Evolutionary conservation across 331 rosid species (phyloP).

Genomic region (Acacia concinna): DNA sequence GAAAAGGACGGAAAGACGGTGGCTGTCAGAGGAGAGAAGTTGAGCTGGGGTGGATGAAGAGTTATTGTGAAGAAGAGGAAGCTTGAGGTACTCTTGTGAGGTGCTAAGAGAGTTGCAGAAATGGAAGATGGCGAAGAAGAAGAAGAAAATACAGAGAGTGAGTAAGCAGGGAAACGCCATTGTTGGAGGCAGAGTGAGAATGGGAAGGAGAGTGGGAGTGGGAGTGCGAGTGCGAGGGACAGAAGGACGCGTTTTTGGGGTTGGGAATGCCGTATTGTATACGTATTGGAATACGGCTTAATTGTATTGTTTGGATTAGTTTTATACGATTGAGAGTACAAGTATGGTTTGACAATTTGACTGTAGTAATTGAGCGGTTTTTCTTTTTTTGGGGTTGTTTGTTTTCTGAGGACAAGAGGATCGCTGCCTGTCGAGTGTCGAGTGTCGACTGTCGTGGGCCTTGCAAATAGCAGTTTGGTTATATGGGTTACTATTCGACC

Average conservation of each 20-base stretch:
- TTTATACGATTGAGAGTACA: neutral
- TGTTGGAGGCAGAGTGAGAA: neutral
- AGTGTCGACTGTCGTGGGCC: no score
- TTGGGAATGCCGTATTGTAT: neutral
- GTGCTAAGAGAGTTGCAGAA: slow-evolving; percentile 26
- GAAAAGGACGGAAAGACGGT: slow-evolving; percentile 58
- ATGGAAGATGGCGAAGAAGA: slow-evolving; percentile 8
- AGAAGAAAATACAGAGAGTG: neutral
- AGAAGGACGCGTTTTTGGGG: slow-evolving; percentile 29
- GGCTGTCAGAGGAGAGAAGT: slow-evolving; percentile 49
- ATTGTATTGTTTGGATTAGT: neutral
- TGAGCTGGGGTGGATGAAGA: slow-evolving; percentile 44
- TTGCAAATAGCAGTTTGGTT: neutral
- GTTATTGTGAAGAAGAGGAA: slow-evolving; percentile 47
- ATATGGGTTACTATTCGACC: neutral
- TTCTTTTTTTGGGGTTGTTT: neutral
- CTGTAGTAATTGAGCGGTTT: neutral
- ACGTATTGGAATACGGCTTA: neutral
- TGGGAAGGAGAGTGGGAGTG: neutral
- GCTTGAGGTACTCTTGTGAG: slow-evolving; percentile 36
- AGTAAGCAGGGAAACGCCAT: slow-evolving; percentile 30
- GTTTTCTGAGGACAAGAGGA: neutral
- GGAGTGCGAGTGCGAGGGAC: neutral
- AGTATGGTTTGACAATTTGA: neutral
- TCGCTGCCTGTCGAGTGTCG: neutral